These are phyloP conservation scores for Pyropia haitanensis DNA, from an alignment of 23 red algal genomes.

Conservation along the genomic window DNA sequence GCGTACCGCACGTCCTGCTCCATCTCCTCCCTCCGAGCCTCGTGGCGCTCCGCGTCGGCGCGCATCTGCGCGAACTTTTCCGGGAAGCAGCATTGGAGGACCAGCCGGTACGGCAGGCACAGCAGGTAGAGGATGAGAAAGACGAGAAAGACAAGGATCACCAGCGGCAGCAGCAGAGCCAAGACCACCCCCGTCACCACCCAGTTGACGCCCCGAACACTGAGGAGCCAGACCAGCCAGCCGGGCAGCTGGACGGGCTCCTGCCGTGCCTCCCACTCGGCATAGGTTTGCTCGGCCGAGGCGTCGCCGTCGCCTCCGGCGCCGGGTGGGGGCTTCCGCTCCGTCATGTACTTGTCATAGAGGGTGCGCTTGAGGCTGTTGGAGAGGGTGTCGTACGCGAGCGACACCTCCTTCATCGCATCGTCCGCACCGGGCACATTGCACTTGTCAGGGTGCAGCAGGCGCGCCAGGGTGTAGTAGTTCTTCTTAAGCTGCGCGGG, in stretches of 20 bases:
- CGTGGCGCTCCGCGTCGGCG: slow-evolving; percentile 25
- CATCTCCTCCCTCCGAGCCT: slow-evolving; percentile 47
- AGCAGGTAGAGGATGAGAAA: slow-evolving; percentile 34
- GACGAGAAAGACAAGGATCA: slow-evolving; percentile 54
- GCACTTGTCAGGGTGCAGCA: slow-evolving; percentile 97
- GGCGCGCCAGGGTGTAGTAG: slow-evolving; percentile 71
- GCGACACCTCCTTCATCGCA: slow-evolving; percentile 74
- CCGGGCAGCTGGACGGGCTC: slow-evolving; percentile 61
- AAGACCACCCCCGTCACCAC: slow-evolving; percentile 43
- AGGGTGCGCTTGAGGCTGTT: slow-evolving; percentile 79
- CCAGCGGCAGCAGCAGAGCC: slow-evolving; percentile 58
- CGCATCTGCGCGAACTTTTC: slow-evolving; percentile 54
- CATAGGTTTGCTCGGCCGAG: slow-evolving; percentile 72
- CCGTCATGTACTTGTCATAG: slow-evolving; percentile 89
- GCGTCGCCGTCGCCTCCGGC: slow-evolving; percentile 25
- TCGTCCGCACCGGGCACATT: slow-evolving; percentile 60
- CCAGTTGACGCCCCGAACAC: slow-evolving; percentile 53
- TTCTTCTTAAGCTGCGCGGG: slow-evolving; percentile 79
- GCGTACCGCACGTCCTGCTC: slow-evolving; percentile 55
- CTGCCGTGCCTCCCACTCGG: slow-evolving; percentile 92
- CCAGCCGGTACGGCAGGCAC: slow-evolving; percentile 39
- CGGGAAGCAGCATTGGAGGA: slow-evolving; percentile 44
- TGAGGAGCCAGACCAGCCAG: slow-evolving; percentile 67
- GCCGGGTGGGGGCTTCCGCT: slow-evolving; percentile 8
- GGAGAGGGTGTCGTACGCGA: slow-evolving; percentile 88